phyloP scores from a whole-genome alignment of 192 early-diverging fungal species.

The Phycomyces nitens region DNA sequence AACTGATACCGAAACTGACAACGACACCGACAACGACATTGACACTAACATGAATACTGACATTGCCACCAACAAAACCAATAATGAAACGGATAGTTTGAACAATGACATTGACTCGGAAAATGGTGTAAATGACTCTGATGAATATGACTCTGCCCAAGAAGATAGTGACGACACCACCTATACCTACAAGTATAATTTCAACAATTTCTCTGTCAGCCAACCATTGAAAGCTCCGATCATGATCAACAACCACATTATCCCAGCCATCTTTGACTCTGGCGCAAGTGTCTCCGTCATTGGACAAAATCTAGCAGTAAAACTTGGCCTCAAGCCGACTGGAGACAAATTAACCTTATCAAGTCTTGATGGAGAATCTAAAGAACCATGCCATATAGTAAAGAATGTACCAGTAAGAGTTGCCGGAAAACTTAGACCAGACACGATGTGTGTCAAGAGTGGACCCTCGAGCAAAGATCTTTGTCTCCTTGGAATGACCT shows the following conservation, averaged over 20 bases:
- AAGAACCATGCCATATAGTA: neutral
- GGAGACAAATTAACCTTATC: neutral
- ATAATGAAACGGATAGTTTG: neutral
- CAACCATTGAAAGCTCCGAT: neutral
- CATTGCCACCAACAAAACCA: too few relatives aligned
- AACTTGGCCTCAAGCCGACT: neutral
- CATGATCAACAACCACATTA: neutral
- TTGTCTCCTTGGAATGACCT: too few relatives aligned
- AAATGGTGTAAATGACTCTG: neutral
- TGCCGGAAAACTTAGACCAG: neutral
- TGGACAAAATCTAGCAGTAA: neutral
- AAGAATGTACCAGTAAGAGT: neutral
- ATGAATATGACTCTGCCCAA: too few relatives aligned
- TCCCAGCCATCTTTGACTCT: conserved; percentile 2
- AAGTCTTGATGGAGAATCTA: neutral
- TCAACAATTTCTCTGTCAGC: neutral
- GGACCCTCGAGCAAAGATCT: neutral
- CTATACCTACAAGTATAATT: neutral
- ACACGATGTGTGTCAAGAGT: neutral
- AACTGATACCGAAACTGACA: neutral
- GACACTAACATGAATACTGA: neutral
- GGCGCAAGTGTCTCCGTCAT: conserved; percentile 11
- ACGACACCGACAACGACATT: neutral
- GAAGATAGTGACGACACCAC: neutral
- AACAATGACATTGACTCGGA: neutral